phyloP scores from a whole-genome alignment of 2,329 filamentous ascomycete genomes.

The Laburnicola sp. region DNA sequence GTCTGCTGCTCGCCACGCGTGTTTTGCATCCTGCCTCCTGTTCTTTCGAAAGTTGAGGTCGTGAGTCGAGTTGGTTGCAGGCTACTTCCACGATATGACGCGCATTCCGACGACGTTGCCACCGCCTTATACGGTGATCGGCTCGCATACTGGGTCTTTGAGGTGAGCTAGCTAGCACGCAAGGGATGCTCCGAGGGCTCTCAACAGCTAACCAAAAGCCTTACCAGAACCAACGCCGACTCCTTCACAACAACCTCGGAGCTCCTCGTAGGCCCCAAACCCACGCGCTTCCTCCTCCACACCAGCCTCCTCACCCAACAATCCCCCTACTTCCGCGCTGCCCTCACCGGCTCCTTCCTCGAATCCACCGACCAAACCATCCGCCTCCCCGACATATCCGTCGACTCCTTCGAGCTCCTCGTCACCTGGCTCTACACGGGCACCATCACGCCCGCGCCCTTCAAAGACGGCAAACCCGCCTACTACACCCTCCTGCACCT shows the following conservation, averaged over 20 bases:
- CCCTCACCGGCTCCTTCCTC: constrained; percentile 52
- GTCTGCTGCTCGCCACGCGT: neutral
- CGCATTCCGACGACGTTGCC: constrained; percentile 32
- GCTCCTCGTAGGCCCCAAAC: constrained; percentile 46
- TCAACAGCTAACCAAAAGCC: neutral
- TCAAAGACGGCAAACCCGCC: constrained; percentile 52
- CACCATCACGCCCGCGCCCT: constrained; percentile 43
- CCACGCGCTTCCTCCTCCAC: constrained; percentile 51
- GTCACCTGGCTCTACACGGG: constrained; percentile 57
- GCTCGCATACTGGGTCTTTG: constrained; percentile 19
- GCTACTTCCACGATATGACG: constrained; percentile 10
- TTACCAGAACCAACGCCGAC: constrained; percentile 44
- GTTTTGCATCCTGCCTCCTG: neutral
- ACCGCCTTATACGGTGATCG: constrained; percentile 36
- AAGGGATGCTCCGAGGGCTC: constrained; percentile 16
- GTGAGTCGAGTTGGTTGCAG: neutral
- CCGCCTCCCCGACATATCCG: constrained; percentile 49
- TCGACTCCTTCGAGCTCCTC: constrained; percentile 54
- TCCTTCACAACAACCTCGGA: constrained; percentile 45
- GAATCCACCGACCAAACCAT: constrained; percentile 51
- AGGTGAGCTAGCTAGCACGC: constrained; percentile 23
- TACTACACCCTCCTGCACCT: constrained; percentile 56
- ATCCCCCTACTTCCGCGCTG: constrained; percentile 57
- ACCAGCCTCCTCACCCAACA: constrained; percentile 52
- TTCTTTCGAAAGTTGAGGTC: neutral